These are phyloP conservation scores for Bruguiera parviflora DNA, from an alignment of 345 rosid genomes.

Conservation along the genomic window DNA sequence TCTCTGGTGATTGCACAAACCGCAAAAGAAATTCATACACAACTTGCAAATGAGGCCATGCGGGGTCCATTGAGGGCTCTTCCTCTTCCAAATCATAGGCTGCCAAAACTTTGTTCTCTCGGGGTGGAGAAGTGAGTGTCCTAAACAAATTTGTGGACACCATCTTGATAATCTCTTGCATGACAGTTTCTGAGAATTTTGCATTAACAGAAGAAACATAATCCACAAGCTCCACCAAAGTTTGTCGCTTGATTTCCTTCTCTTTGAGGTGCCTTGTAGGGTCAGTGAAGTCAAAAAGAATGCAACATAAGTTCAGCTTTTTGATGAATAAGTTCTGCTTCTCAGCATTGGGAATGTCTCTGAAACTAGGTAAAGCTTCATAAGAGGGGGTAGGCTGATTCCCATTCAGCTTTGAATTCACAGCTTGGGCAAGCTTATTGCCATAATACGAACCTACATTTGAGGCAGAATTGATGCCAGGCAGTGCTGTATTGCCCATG, in stretches of 20 bases:
- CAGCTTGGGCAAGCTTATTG: slow-evolving; percentile 39
- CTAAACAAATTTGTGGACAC: slow-evolving; percentile 5
- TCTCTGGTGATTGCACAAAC: slow-evolving; percentile 74
- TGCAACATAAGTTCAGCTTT: background rate
- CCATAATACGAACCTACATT: slow-evolving; percentile 37
- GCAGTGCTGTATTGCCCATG: slow-evolving; percentile 18
- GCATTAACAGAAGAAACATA: slow-evolving; percentile 3
- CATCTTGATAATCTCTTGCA: slow-evolving; percentile 9
- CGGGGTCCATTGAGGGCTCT: slow-evolving; percentile 74
- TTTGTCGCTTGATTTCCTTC: slow-evolving; percentile 4
- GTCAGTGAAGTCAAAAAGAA: background rate
- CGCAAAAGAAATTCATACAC: slow-evolving; percentile 75
- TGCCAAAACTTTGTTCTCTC: slow-evolving; percentile 58
- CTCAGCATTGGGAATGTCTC: slow-evolving; percentile 4
- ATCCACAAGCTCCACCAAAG: slow-evolving; percentile 10
- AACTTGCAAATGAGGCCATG: slow-evolving; percentile 80
- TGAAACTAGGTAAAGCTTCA: background rate
- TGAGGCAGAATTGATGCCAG: slow-evolving; percentile 25
- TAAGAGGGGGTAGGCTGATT: slow-evolving; percentile 12
- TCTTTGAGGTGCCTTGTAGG: background rate
- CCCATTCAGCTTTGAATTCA: slow-evolving; percentile 47
- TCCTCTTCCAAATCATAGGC: slow-evolving; percentile 78
- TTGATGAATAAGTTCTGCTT: slow-evolving; percentile 1
- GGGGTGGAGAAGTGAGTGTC: slow-evolving; percentile 56
- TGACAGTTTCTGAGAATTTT: background rate